Evolutionary conservation across 2,329 filamentous ascomycete genomes (phyloP), one percentile per base, ranked within the genome.

Genomic region (Zalaria obscura): DNA sequence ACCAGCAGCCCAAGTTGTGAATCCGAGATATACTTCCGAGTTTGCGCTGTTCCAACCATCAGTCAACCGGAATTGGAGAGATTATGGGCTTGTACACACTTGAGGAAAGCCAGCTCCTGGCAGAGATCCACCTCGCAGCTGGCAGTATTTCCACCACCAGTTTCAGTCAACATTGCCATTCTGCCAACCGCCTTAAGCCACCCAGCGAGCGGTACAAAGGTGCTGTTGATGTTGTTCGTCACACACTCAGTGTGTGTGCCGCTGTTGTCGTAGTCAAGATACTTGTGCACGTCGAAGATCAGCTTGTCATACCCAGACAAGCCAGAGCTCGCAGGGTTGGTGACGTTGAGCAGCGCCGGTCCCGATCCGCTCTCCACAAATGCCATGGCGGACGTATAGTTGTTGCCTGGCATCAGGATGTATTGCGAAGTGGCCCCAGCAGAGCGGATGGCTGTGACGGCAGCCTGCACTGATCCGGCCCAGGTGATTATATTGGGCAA

Each of bases 331-430:
- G 29, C 31, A 32, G 27, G 38, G 25, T 39, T 39, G 4, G 25
- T 39, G 27, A 39, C 38, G 18, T 9, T 39, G 27, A 27, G 28
- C 27, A 39, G 18, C 10, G 38, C 38, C 8, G 38, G 27, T 9
- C 27, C 38, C 8, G 38, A 39, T 32, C 38, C 38, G 27, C 31
- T 32, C 29, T 32, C 29, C 7, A 32, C 29, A n/a, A 32, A 32
- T n/a, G 29, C 29, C 29, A 32, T 32, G 29, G 29, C 29, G 7
- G 29, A 32, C 8, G 57, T 58, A 52, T 56, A 74, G 10, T 61
- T 59, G 53, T 72, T 74, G 43, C 73, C 73, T 48, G 76, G 29
- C 11, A 72, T 70, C n/a, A 72, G 75, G 52, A 77, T 76, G 55
- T 70, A 72, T 50, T 76, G 73, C n/a, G 50, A 54, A 0, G 50